Evolutionary conservation across 129 eudicot genomes (phyloP).

Genomic region (Deinandra increscens): DNA sequence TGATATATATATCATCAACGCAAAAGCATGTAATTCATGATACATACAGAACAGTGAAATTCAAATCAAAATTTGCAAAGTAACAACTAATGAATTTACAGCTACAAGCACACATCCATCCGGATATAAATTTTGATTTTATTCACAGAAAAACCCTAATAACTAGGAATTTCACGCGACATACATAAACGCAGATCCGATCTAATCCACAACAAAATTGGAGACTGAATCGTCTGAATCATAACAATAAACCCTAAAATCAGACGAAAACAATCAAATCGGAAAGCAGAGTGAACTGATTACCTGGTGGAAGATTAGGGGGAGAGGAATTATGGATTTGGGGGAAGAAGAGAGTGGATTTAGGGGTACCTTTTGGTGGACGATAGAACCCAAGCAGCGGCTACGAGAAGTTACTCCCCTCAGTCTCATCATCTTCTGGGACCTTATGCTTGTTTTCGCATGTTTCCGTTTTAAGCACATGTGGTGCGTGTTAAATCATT

Average conservation of each 20-base stretch:
- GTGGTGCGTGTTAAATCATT: background rate
- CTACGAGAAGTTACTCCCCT: background rate
- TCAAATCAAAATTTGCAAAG: conserved; percentile 8
- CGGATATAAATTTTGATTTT: background rate
- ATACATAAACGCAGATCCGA: conserved; percentile 13
- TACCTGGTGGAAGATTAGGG: conserved; percentile 11
- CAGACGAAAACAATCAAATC: background rate
- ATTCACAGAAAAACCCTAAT: background rate
- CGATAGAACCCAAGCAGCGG: conserved; percentile 18
- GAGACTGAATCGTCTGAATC: conserved; percentile 11
- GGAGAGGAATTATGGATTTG: conserved; percentile 1
- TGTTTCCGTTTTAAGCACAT: background rate
- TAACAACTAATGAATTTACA: background rate
- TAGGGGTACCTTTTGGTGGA: conserved; percentile 9
- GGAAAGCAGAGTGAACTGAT: conserved; percentile 2
- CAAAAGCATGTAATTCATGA: background rate
- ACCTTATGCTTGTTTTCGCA: conserved; percentile 27
- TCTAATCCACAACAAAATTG: conserved; percentile 10
- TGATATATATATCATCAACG: background rate
- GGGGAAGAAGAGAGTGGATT: conserved; percentile 1
- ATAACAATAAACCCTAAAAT: background rate
- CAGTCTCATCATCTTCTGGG: conserved; percentile 25
- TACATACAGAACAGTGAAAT: background rate
- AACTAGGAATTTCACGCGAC: background rate
- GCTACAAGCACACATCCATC: conserved; percentile 5